Conservation (phyloP, 2,329 filamentous ascomycete genomes). For the Colletotrichum brevisporum region DNA sequence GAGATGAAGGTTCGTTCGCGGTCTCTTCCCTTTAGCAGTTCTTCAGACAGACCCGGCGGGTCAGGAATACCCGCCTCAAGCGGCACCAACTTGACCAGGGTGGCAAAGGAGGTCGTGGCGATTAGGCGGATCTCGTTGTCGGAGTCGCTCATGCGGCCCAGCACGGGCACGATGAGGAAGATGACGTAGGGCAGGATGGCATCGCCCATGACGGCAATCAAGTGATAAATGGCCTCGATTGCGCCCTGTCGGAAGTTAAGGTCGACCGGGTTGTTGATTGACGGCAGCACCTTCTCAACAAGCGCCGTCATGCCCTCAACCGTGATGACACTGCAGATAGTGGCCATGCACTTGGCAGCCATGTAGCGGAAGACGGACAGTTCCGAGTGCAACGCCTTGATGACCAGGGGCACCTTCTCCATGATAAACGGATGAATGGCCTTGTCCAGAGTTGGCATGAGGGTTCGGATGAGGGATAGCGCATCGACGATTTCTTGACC, state of each 20-base stretch:
- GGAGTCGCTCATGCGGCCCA: constrained; percentile 98
- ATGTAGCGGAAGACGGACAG: constrained; percentile 96
- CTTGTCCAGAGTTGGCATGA: constrained; percentile 89
- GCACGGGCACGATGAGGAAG: constrained; percentile 96
- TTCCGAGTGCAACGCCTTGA: constrained; percentile 88
- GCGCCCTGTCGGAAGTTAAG: constrained; percentile 92
- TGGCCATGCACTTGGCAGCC: constrained; percentile 96
- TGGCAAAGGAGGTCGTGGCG: constrained; percentile 96
- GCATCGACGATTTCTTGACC: constrained; percentile 96
- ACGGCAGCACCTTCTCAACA: constrained; percentile 92
- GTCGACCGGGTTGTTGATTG: constrained; percentile 91
- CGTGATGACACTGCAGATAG: constrained; percentile 95
- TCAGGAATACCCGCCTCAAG: constrained; percentile 98
- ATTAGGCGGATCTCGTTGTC: constrained; percentile 96
- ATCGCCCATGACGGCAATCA: constrained; percentile 99
- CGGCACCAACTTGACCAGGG: constrained; percentile 95
- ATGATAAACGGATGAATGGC: constrained; percentile 85
- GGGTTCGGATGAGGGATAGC: constrained; percentile 90
- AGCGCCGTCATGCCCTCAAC: constrained; percentile 96
- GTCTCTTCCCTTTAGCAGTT: constrained; percentile 90
- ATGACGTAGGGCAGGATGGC: constrained; percentile 97
- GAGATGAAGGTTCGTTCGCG: constrained; percentile 96
- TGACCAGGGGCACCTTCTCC: constrained; percentile 85
- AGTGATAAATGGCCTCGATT: constrained; percentile 94
- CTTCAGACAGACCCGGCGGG: constrained; percentile 90